These are phyloP conservation scores for Planoprotostelium fungivorum DNA, from an alignment of 78 protist genomes.

Conservation along the genomic window DNA sequence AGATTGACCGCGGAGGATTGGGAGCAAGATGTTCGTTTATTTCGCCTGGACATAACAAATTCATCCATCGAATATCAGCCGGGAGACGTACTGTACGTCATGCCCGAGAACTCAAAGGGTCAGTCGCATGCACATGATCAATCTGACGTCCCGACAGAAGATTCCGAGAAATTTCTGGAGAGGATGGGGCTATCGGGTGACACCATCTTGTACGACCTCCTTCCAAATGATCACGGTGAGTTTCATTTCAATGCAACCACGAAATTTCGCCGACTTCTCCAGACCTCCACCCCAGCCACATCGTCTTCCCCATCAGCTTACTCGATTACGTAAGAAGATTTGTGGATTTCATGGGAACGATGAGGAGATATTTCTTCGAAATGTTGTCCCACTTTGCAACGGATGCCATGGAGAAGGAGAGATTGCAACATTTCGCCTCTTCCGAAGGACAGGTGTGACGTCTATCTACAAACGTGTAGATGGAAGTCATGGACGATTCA, in stretches of 20 bases:
- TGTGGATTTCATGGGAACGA: conserved; percentile 58
- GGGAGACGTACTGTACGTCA: conserved; percentile 60
- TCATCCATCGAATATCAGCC: conserved; percentile 12
- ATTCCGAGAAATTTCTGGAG: conserved; percentile 18
- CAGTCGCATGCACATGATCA: not conserved
- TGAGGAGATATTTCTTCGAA: conserved; percentile 62
- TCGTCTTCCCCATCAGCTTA: conserved; percentile 26
- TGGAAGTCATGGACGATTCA: not conserved
- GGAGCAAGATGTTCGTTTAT: conserved; percentile 63
- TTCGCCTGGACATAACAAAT: conserved; percentile 28
- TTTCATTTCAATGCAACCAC: not conserved
- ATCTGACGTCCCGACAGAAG: not conserved
- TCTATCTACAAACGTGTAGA: not conserved
- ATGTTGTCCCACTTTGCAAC: conserved; percentile 30
- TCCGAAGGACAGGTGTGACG: conserved; percentile 46
- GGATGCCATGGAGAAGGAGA: conserved; percentile 34
- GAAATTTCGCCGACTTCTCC: not conserved
- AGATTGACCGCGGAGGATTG: conserved; percentile 41
- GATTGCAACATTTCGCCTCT: conserved; percentile 46
- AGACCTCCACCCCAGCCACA: conserved; percentile 2
- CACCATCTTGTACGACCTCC: conserved; percentile 14
- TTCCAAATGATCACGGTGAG: conserved; percentile 18
- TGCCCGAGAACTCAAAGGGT: conserved; percentile 24
- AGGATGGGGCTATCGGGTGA: conserved; percentile 10
- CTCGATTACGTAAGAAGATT: conserved; percentile 12